Evolutionary conservation across 169 alveolate species (phyloP).

Genomic region (Babesia ovis): DNA sequence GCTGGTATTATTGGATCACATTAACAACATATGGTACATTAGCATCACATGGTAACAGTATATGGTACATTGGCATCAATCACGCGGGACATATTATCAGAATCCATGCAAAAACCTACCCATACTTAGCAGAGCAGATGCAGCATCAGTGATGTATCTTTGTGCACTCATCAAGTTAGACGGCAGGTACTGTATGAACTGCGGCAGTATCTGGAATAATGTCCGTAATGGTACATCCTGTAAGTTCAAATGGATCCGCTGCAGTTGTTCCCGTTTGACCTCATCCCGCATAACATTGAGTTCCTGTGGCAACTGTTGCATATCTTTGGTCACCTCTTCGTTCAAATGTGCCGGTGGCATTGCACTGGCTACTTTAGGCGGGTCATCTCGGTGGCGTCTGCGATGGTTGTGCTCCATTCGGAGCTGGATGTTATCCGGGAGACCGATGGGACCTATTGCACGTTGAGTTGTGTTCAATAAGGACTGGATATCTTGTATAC

Average conservation of each 20-base stretch:
- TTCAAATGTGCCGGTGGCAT: slow-evolving; percentile 4
- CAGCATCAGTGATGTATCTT: slow-evolving; percentile 17
- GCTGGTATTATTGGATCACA: no score
- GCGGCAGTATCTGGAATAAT: not conserved
- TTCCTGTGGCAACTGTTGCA: not conserved
- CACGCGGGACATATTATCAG: not conserved
- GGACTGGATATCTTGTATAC: no score
- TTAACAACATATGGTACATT: no score
- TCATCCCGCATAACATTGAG: not conserved
- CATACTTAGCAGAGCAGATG: not conserved
- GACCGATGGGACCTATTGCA: slow-evolving; percentile 68
- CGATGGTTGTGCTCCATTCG: slow-evolving; percentile 26
- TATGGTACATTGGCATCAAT: no score
- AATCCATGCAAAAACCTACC: not conserved
- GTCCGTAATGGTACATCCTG: not conserved
- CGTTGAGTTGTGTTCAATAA: no score
- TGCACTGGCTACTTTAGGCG: not conserved
- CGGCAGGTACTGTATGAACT: slow-evolving; percentile 5
- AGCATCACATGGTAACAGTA: not conserved
- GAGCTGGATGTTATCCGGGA: slow-evolving; percentile 31
- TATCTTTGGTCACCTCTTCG: not conserved
- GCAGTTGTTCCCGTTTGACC: slow-evolving; percentile 9
- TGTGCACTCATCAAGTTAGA: slow-evolving; percentile 32
- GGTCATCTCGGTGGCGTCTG: slow-evolving; percentile 19
- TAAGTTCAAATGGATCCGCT: slow-evolving; percentile 8